Evolutionary conservation across 2,329 filamentous ascomycete genomes (phyloP).

Genomic region (Elsinoe ampelina): DNA sequence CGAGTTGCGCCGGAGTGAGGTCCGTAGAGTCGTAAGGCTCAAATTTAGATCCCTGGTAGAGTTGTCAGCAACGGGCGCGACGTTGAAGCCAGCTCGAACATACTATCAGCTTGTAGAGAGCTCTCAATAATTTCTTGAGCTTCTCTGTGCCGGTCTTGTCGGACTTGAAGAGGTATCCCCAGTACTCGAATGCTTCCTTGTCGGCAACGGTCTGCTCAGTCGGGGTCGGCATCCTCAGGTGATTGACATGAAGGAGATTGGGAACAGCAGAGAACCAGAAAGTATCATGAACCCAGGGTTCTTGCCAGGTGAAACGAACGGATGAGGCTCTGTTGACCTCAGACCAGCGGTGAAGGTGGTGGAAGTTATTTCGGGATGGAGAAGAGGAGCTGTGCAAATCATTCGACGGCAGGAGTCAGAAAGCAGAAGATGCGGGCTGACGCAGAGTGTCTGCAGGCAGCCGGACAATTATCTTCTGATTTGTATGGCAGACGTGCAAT

Average conservation of each 20-base stretch:
- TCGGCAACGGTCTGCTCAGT: constrained; percentile 23
- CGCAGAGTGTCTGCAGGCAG: background rate
- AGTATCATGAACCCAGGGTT: background rate
- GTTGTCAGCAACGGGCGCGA: constrained; percentile 1
- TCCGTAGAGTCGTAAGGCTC: constrained; percentile 37
- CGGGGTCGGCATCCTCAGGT: constrained; percentile 9
- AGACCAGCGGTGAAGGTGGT: constrained; percentile 11
- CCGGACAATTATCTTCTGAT: background rate
- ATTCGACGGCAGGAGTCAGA: constrained; percentile 1
- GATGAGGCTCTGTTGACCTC: constrained; percentile 6
- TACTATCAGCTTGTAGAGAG: constrained; percentile 40
- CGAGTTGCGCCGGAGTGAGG: constrained; percentile 40
- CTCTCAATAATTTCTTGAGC: constrained; percentile 38
- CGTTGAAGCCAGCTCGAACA: constrained; percentile 12
- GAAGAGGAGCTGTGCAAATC: constrained; percentile 2
- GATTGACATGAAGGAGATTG: background rate
- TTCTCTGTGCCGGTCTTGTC: constrained; percentile 42
- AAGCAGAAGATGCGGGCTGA: background rate
- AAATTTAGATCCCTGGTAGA: constrained; percentile 22
- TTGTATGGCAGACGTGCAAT: background rate
- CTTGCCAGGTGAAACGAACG: background rate
- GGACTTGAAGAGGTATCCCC: constrained; percentile 42
- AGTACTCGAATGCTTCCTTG: constrained; percentile 40
- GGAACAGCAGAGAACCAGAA: background rate
- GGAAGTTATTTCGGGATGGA: background rate